phyloP scores from a whole-genome alignment of 768 basidiomycete genomes.

The Boletus rex-veris region DNA sequence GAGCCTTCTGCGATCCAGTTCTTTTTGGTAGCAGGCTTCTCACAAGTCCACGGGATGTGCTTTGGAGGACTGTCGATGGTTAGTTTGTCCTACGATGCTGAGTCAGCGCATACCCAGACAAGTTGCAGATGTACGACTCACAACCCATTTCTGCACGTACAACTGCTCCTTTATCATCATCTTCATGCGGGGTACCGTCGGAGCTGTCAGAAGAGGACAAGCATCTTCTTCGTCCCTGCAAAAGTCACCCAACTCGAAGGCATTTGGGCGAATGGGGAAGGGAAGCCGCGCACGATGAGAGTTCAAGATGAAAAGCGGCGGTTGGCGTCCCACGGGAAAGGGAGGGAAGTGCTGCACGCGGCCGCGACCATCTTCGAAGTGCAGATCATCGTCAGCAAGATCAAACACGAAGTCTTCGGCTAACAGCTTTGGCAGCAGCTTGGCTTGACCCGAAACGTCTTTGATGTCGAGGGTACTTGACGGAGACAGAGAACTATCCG shows the following conservation, averaged over 20 bases:
- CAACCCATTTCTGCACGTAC: constrained; percentile 34
- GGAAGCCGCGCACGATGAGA: constrained; percentile 22
- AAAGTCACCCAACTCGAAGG: constrained; percentile 19
- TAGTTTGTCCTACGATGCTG: constrained; percentile 17
- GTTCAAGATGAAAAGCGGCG: constrained; percentile 27
- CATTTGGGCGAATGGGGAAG: constrained; percentile 20
- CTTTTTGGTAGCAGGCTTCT: constrained; percentile 15
- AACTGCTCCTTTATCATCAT: constrained; percentile 34
- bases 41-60: constrained; percentile 30
- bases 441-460: constrained; percentile 16
- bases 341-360: constrained; percentile 25
- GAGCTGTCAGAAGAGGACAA: constrained; percentile 24
- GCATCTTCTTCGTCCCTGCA: constrained; percentile 15
- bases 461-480: constrained; percentile 29
- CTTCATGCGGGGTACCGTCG: constrained; percentile 36
- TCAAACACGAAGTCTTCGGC: constrained; percentile 18
- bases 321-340: constrained; percentile 29
- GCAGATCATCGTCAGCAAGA: constrained; percentile 7
- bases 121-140: constrained; percentile 18
- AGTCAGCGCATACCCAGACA: constrained; percentile 6
- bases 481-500: constrained; percentile 15
- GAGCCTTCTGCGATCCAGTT: constrained; percentile 33
- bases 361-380: constrained; percentile 9
- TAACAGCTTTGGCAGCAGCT: constrained; percentile 19
- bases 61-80: constrained; percentile 20